Percentiles rank a stretch among this genome's conserved stretches.
Evolutionary conservation across 163 green algal species (phyloP).

Genomic region (Picocystis sp.): DNA sequence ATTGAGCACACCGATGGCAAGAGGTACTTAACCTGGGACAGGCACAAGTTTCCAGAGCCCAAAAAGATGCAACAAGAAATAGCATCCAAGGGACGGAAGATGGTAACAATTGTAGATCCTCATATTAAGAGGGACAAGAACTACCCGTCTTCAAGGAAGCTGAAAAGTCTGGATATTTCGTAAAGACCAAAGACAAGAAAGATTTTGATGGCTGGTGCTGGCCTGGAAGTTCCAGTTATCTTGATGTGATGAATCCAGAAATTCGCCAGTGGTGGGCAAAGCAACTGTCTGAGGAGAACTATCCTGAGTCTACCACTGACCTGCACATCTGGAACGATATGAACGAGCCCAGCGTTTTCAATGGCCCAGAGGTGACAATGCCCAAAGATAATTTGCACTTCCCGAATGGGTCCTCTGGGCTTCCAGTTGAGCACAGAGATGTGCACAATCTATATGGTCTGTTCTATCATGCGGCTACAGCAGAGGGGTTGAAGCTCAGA

Average conservation of each 20-base stretch:
- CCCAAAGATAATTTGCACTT: constrained; percentile 80
- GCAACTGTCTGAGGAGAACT: constrained; percentile 66
- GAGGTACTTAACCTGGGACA: constrained; percentile 95
- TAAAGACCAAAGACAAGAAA: constrained; percentile 12
- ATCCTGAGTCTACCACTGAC: constrained; percentile 61
- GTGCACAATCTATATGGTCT: constrained; percentile 88
- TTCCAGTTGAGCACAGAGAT: constrained; percentile 75
- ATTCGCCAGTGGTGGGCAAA: constrained; percentile 80
- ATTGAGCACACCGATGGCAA: constrained; percentile 98
- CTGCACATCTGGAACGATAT: constrained; percentile 99
- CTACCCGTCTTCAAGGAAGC: constrained; percentile 72
- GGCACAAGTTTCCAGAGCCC: constrained; percentile 62
- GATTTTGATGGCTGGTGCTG: constrained; percentile 50
- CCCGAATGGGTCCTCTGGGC: constrained; percentile 3
- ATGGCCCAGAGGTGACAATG: constrained; percentile 94
- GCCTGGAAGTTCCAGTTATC: constrained; percentile 77
- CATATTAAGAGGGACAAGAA: constrained; percentile 81
- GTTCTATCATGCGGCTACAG: constrained; percentile 75
- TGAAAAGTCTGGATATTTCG: constrained; percentile 16
- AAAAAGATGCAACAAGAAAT: constrained; percentile 65
- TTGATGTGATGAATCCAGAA: constrained; percentile 67
- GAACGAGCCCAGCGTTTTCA: constrained; percentile 99
- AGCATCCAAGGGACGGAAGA: constrained; percentile 47
- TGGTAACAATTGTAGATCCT: constrained; percentile 92
- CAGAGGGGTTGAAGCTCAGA: constrained; percentile 46